Evolutionary conservation across 2,329 filamentous ascomycete species (phyloP).

Genomic region (Cladophialophora bantiana): DNA sequence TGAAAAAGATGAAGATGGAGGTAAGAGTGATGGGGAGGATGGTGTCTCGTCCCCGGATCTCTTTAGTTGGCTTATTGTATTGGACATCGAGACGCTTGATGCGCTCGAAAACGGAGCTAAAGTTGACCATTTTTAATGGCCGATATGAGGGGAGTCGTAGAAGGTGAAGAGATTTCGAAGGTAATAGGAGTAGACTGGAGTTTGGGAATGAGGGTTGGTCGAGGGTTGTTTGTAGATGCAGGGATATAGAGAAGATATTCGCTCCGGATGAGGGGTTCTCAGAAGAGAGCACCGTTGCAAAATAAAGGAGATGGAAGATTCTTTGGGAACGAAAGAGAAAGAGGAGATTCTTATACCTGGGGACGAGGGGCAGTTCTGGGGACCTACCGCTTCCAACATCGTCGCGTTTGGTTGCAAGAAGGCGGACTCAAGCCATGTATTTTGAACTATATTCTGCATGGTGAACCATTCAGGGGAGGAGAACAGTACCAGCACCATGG

Average conservation of each 20-base stretch:
- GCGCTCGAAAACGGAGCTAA: slow-evolving; percentile 65
- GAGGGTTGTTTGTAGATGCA: neutral
- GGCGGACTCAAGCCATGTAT: neutral
- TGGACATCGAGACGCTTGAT: slow-evolving; percentile 44
- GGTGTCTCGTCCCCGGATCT: slow-evolving; percentile 27
- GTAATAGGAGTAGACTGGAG: neutral
- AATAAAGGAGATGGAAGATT: neutral
- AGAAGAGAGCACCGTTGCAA: neutral
- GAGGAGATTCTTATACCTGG: slow-evolving; percentile 3
- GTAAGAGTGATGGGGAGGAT: slow-evolving; percentile 33
- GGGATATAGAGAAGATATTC: neutral
- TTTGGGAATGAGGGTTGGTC: neutral
- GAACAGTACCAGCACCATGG: neutral
- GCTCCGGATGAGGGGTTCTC: neutral
- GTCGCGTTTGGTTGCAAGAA: neutral
- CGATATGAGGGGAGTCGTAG: neutral
- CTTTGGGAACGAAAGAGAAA: neutral
- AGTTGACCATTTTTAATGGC: slow-evolving; percentile 22
- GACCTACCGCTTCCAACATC: neutral
- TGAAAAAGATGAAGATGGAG: slow-evolving; percentile 52
- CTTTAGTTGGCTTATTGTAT: slow-evolving; percentile 21
- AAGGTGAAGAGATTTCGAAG: neutral
- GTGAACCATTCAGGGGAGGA: neutral
- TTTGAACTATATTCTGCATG: neutral
- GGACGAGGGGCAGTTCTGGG: neutral